Base-by-base conservation (phyloP, 73 alveolate genomes). In the Breviolum minutum region DNA sequence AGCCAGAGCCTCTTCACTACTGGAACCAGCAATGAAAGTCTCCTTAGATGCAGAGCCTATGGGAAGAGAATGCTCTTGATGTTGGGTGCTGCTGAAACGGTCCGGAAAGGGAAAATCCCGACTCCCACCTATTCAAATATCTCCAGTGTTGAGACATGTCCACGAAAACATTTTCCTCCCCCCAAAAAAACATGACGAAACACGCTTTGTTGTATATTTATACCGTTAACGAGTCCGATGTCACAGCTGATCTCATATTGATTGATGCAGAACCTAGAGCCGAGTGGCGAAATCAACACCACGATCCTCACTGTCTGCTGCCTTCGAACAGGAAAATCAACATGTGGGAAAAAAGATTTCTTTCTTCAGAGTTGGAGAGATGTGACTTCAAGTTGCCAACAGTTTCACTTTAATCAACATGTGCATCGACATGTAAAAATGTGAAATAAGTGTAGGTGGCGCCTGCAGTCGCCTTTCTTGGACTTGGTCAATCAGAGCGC, bases 401-500 rank as follows among this genome's bases (percentile, higher is more conserved):
- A n/a, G n/a, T 70, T 73, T 11, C 32, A 29, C 13, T 29, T 73
- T 17, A 22, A 70, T 20, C 19, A n/a, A n/a, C 81, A 70, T 70
- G 11, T 70, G 11, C 81, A 13, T 70, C 81, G n/a, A 20, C n/a
- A 20, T 70, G 81, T 69, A 24, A 24, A n/a, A 70, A 70, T n/a
- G 79, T 69, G 19, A 69, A 20, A 17, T 3, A n/a, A 20, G n/a
- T 70, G 81, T 20, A 70, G 81, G 63, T 8, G 14, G 88, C 5
- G 87, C 96, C 96, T 90, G 97, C 61, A 90, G 87, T 29, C 87
- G 97, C 77, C 63, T 17, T 64, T 90, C 97, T 63, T 90, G 97
- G 77, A 90, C 62, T n/a, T 90, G 97, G 63, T 90, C 97, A 30
- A 90, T 90, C 77, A 90, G 74, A 60, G 81, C 27, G 76, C 87